Percentiles rank a stretch among this genome's conserved stretches.
phyloP scores from a whole-genome alignment of 768 basidiomycete species.

The Xerocomellus intermedius region DNA sequence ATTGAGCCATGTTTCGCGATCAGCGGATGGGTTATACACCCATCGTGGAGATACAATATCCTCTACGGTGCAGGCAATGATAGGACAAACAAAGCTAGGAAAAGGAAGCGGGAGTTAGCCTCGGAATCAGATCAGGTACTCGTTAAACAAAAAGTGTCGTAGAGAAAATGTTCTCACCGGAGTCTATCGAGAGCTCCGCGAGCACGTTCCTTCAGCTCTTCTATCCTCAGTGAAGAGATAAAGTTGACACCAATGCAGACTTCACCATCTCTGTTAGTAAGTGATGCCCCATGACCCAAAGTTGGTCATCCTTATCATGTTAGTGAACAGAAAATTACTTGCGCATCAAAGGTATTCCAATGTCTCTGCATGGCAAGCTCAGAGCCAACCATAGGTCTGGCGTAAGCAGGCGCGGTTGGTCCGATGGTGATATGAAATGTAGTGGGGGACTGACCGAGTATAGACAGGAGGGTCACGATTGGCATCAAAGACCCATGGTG shows the following conservation, averaged over 20 bases:
- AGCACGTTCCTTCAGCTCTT: slow-evolving; percentile 8
- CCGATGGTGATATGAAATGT: neutral
- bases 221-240: slow-evolving; percentile 3
- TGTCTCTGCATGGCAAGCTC: slow-evolving; percentile 12
- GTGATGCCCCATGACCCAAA: no score
- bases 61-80: slow-evolving; percentile 17
- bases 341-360: slow-evolving; percentile 12
- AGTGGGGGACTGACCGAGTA: slow-evolving; percentile 12
- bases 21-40: slow-evolving; percentile 23
- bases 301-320: neutral
- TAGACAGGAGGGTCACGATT: slow-evolving; percentile 10
- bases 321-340: neutral
- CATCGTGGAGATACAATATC: slow-evolving; percentile 13
- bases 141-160: no score
- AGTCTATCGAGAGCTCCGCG: slow-evolving; percentile 19
- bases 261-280: slow-evolving; percentile 12
- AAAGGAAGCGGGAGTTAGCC: no score
- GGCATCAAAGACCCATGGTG: slow-evolving; percentile 9
- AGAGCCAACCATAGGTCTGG: slow-evolving; percentile 17
- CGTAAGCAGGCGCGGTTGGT: neutral
- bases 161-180: slow-evolving; percentile 4
- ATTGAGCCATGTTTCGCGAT: slow-evolving; percentile 24
- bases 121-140: no score
- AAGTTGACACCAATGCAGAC: slow-evolving; percentile 19
- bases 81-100: slow-evolving; percentile 18